These are phyloP conservation scores for Talaromyces rugulosus DNA, from an alignment of 2,329 filamentous ascomycete species.

Conservation along the genomic window DNA sequence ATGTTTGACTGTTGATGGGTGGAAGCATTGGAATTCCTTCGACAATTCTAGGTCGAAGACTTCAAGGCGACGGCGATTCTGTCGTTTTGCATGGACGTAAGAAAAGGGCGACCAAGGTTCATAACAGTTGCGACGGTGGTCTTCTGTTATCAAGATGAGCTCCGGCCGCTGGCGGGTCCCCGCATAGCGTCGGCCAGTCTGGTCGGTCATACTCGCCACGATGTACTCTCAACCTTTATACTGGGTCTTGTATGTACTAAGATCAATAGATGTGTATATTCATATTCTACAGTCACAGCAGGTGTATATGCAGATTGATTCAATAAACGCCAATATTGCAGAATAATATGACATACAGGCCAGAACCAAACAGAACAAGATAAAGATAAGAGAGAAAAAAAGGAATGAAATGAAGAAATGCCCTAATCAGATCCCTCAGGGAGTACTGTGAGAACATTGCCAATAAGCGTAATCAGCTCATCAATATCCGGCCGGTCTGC, in stretches of 20 bases:
- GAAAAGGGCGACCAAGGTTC: not conserved
- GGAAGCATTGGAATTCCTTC: not conserved
- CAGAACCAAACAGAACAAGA: not conserved
- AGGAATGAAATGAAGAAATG: too few relatives aligned
- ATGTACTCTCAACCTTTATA: too few relatives aligned
- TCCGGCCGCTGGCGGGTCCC: not conserved
- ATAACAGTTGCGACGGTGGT: not conserved
- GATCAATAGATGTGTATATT: not conserved
- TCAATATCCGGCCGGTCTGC: constrained; percentile 82
- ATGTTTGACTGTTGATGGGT: too few relatives aligned
- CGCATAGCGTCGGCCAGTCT: not conserved
- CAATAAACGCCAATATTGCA: not conserved
- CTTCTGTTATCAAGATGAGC: not conserved
- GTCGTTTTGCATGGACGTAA: not conserved
- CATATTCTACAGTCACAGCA: not conserved
- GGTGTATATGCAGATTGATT: not conserved
- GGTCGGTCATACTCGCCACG: not conserved
- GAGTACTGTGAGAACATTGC: constrained; percentile 63
- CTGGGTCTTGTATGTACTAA: too few relatives aligned
- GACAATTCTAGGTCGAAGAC: not conserved
- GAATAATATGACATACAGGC: not conserved
- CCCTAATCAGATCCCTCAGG: constrained; percentile 40
- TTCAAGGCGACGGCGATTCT: not conserved
- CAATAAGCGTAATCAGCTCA: constrained; percentile 75
- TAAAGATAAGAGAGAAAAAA: not conserved